These are phyloP conservation scores for Podaxis sp. DNA, from an alignment of 768 basidiomycete genomes.

Conservation along the genomic window DNA sequence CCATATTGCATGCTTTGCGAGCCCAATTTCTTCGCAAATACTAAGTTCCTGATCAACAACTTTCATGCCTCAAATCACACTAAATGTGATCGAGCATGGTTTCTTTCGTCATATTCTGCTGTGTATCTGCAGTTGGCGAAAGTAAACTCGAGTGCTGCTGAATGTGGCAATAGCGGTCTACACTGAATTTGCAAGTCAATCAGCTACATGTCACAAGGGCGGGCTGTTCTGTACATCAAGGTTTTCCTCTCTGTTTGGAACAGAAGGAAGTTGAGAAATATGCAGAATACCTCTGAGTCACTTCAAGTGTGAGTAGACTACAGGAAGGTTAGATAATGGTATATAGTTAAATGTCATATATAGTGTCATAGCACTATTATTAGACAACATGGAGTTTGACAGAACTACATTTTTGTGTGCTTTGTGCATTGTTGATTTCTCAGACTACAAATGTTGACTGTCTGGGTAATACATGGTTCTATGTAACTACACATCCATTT, in stretches of 20 bases:
- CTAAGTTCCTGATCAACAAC: slow-evolving; percentile 32
- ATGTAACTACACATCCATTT: too few species aligned
- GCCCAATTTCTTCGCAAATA: slow-evolving; percentile 30
- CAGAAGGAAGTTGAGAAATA: too few species aligned
- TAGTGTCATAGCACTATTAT: too few species aligned
- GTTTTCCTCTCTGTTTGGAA: slow-evolving; percentile 25
- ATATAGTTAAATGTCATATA: too few species aligned
- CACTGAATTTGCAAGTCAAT: slow-evolving; percentile 28
- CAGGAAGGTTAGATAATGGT: neutral
- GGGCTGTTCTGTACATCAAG: slow-evolving; percentile 27
- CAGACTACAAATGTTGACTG: too few species aligned
- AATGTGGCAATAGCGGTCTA: slow-evolving; percentile 31
- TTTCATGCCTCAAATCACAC: slow-evolving; percentile 34
- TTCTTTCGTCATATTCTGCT: slow-evolving; percentile 31
- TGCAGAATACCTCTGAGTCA: neutral
- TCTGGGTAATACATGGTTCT: too few species aligned
- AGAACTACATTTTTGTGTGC: too few species aligned
- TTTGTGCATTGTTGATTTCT: too few species aligned
- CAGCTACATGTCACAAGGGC: slow-evolving; percentile 29
- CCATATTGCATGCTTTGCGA: slow-evolving; percentile 31
- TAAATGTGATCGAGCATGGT: slow-evolving; percentile 29
- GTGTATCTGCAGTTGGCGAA: slow-evolving; percentile 23
- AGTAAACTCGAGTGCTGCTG: slow-evolving; percentile 32
- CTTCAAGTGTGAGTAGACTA: neutral
- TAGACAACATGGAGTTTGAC: too few species aligned